phyloP scores from a whole-genome alignment of 345 rosid species.

The Anacardium occidentale region DNA sequence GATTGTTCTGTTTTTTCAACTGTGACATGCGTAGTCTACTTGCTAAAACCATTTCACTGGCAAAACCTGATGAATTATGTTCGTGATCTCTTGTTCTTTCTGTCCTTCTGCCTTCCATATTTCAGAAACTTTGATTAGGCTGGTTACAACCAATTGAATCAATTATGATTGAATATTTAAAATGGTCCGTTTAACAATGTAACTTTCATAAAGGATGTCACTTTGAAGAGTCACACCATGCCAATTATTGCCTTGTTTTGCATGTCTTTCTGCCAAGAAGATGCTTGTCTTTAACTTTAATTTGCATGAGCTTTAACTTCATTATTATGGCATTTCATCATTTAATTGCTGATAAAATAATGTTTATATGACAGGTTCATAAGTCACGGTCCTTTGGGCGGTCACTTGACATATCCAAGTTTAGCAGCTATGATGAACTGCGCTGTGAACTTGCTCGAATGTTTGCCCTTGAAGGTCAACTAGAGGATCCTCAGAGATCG shows the following conservation, averaged over 20 bases:
- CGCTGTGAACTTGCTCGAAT: conserved; percentile 44
- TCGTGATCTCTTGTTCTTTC: background rate
- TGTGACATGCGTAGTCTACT: background rate
- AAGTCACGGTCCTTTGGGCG: conserved; percentile 48
- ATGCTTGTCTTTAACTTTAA: background rate
- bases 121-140: background rate
- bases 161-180: background rate
- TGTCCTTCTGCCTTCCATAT: background rate
- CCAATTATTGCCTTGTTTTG: background rate
- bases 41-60: background rate
- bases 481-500: conserved; percentile 55
- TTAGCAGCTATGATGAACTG: conserved; percentile 51
- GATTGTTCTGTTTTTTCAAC: background rate
- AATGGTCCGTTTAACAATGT: background rate
- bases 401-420: conserved; percentile 48
- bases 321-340: background rate
- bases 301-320: conserved; percentile 9
- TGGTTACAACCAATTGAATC: background rate
- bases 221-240: too few relatives aligned
- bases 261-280: background rate
- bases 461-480: conserved; percentile 56
- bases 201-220: background rate
- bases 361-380: conserved; percentile 36
- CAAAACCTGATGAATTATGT: background rate
- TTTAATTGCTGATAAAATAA: conserved; percentile 8